These are phyloP conservation scores for Candida manassasensis DNA, from an alignment of 805 yeast species.

Conservation along the genomic window DNA sequence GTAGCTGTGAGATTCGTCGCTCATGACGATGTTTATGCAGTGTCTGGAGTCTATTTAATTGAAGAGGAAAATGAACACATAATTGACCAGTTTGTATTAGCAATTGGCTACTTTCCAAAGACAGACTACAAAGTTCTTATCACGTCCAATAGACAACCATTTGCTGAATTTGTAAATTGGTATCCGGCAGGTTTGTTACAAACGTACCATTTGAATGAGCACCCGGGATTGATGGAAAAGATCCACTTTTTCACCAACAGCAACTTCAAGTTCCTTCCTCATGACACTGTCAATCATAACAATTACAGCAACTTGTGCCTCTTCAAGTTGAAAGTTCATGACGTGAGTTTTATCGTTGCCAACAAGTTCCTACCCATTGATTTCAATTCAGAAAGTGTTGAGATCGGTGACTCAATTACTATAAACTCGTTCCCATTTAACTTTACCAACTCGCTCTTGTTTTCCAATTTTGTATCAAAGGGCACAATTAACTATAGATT, in stretches of 20 bases:
- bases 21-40: slow-evolving; percentile 11
- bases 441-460: slow-evolving; percentile 27
- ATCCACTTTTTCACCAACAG: slow-evolving; percentile 12
- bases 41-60: slow-evolving; percentile 18
- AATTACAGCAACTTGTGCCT: slow-evolving; percentile 4
- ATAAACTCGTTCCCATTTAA: slow-evolving; percentile 24
- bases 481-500: slow-evolving; percentile 24
- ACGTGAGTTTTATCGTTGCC: background rate
- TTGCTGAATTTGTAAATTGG: slow-evolving; percentile 10
- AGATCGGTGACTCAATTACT: slow-evolving; percentile 11
- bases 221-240: slow-evolving; percentile 1
- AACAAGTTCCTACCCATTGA: slow-evolving; percentile 1
- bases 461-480: slow-evolving; percentile 18
- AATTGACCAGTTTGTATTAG: slow-evolving; percentile 1
- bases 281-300: slow-evolving; percentile 8
- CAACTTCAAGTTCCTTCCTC: slow-evolving; percentile 17
- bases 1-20: slow-evolving; percentile 16
- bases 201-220: background rate
- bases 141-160: slow-evolving; percentile 1
- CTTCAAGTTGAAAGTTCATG: slow-evolving; percentile 3
- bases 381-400: slow-evolving; percentile 1
- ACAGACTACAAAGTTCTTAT: background rate
- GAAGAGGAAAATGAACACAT: slow-evolving; percentile 1
- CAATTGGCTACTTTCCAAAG: slow-evolving; percentile 1
- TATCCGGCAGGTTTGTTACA: slow-evolving; percentile 3